These are phyloP conservation scores for Kalaharituber pfeilii DNA, from an alignment of 2,329 filamentous ascomycete genomes.

Conservation along the genomic window DNA sequence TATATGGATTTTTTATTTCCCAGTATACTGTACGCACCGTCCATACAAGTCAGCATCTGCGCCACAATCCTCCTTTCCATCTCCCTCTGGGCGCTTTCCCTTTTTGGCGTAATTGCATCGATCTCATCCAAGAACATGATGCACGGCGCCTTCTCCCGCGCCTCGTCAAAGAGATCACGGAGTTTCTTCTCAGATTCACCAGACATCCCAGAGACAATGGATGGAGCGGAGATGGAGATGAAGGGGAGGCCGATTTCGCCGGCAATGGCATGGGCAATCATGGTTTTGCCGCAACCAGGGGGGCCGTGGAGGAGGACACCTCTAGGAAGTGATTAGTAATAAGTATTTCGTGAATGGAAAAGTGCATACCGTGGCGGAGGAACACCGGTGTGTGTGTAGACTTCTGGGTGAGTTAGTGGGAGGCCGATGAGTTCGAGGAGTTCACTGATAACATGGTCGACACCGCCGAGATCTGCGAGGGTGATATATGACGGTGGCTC, in stretches of 20 bases:
- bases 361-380: no score
- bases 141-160: constrained; percentile 68
- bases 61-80: constrained; percentile 78
- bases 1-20: constrained; percentile 10
- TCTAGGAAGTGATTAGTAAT: background rate
- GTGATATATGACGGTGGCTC: constrained; percentile 49
- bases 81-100: constrained; percentile 65
- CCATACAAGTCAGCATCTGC: constrained; percentile 74
- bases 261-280: constrained; percentile 64
- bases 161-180: constrained; percentile 71
- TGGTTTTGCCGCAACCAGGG: constrained; percentile 72
- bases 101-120: constrained; percentile 75
- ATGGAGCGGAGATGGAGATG: constrained; percentile 65
- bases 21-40: constrained; percentile 34
- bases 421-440: constrained; percentile 55
- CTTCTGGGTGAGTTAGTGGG: constrained; percentile 50
- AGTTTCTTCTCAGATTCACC: constrained; percentile 80
- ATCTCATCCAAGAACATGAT: constrained; percentile 86
- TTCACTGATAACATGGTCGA: constrained; percentile 52
- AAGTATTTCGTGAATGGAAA: background rate
- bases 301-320: constrained; percentile 60
- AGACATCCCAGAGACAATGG: constrained; percentile 70
- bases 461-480: constrained; percentile 56
- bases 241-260: constrained; percentile 59
- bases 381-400: constrained; percentile 43